Base-by-base conservation (phyloP, 2,329 filamentous ascomycete species). In the Trichophyton rubrum region DNA sequence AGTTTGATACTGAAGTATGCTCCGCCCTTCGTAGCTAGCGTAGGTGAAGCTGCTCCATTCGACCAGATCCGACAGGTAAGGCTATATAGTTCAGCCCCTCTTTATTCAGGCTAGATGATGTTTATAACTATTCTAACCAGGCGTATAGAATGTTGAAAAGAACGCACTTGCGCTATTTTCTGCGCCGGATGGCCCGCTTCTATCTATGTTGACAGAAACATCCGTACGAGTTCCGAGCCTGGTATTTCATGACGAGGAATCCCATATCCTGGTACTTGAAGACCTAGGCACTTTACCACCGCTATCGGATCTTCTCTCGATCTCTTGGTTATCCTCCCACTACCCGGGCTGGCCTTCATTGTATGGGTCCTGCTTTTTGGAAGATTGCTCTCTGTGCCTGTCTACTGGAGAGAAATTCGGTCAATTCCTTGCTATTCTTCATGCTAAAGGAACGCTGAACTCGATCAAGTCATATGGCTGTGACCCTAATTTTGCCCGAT, bases 1-100 rank as follows among this genome's bases (percentile, higher is more conserved):
- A 60, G 56, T 47, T 49, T 63, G 57, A 58, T 63, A 55, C 33
- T 61, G 56, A 63, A 61, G 43, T 63, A 61, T 60, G 60, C 60
- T 9, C 58, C 51, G 4, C 60, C 58, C 17, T 63, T 55, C 17
- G 58, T 56, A 20, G 60, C 43, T 2, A 40, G 47, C 5, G 22
- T 58, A 22, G 53, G 61, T 3, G 60, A 60, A 41, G 40, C 33
- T 13, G 62, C 35, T 1, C 53, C 60, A 20, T 61, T 63, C 43
- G 62, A 60, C 33, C 60, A 58, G n/a, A 51, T 45, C 13, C 61
- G 59, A 45, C 41, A 60, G 59, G 59, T 58, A 58, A 33, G 11
- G 41, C 15, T 58, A 27, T 20, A 59, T 13, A 30, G 27, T 30
- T 7, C 27, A 30, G 6, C 2, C 27, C 13, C 3, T 56, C n/a